Percentiles rank a stretch among this genome's conserved stretches.
Conservation (phyloP, 2,329 filamentous ascomycete species). For the Thielaviopsis euricoi region DNA sequence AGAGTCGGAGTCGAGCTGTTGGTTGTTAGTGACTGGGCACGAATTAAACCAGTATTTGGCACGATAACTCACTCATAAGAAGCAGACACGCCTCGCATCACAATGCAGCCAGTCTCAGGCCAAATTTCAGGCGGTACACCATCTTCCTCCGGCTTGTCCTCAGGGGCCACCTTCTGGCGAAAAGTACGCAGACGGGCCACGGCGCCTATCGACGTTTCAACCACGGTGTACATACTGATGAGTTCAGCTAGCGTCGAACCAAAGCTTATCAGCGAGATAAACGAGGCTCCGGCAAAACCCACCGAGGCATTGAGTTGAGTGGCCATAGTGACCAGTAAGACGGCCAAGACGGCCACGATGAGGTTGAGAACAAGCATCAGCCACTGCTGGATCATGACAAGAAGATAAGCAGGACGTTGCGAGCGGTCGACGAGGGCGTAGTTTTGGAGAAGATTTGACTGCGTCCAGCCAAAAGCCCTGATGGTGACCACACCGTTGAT, state of each 20-base stretch:
- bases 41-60: not conserved
- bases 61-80: conserved; percentile 16
- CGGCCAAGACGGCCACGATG: conserved; percentile 29
- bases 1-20: not conserved
- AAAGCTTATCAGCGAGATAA: conserved; percentile 24
- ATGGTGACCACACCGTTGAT: conserved; percentile 38
- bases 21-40: not conserved
- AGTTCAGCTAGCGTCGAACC: conserved; percentile 18
- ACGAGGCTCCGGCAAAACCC: conserved; percentile 23
- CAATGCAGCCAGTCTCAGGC: conserved; percentile 19
- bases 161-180: conserved; percentile 14
- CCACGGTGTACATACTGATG: conserved; percentile 19
- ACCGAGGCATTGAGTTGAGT: conserved; percentile 24
- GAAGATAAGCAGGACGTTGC: conserved; percentile 39
- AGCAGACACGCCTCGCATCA: conserved; percentile 20
- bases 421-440: conserved; percentile 33
- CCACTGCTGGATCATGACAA: conserved; percentile 42
- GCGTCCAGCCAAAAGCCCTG: conserved; percentile 40
- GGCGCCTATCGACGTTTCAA: conserved; percentile 18
- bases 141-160: conserved; percentile 14
- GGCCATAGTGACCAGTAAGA: conserved; percentile 27
- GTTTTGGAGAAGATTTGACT: conserved; percentile 26
- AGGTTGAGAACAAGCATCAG: conserved; percentile 33
- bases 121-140: conserved; percentile 15
- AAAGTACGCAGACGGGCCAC: conserved; percentile 18